phyloP scores from a whole-genome alignment of 2,329 filamentous ascomycete genomes.

The Aspergillus sojae region DNA sequence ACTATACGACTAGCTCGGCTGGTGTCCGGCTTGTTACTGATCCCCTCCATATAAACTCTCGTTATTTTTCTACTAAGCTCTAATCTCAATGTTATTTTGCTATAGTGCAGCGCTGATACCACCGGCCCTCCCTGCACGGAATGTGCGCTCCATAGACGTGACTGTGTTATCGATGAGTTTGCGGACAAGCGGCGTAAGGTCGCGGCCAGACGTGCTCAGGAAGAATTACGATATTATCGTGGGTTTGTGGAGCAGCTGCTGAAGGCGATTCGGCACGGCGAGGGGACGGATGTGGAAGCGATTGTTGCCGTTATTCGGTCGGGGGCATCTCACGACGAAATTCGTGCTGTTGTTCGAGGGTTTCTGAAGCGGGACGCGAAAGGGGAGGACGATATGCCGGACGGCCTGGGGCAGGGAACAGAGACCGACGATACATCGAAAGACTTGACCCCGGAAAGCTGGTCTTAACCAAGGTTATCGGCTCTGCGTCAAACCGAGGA shows the following conservation, averaged over 20 bases:
- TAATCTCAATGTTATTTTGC: constrained; percentile 16
- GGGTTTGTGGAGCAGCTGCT: constrained; percentile 33
- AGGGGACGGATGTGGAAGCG: constrained; percentile 22
- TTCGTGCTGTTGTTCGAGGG: constrained; percentile 16
- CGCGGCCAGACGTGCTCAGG: constrained; percentile 30
- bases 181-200: constrained; percentile 43
- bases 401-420: background rate
- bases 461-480: background rate
- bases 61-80: background rate
- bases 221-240: constrained; percentile 32
- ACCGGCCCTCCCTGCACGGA: constrained; percentile 35
- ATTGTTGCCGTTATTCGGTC: constrained; percentile 32
- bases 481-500: background rate
- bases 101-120: constrained; percentile 32
- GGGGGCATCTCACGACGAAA: constrained; percentile 22
- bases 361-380: background rate
- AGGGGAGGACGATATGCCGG: background rate
- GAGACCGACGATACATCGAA: background rate
- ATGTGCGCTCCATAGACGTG: constrained; percentile 35
- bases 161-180: constrained; percentile 37
- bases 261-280: constrained; percentile 26
- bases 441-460: background rate
- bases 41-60: background rate
- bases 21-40: background rate
- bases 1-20: background rate